A percentile compares a stretch with the other conserved stretches of the same genome.
phyloP scores from a whole-genome alignment of 768 basidiomycete genomes.

The Suillus cothurnatus region DNA sequence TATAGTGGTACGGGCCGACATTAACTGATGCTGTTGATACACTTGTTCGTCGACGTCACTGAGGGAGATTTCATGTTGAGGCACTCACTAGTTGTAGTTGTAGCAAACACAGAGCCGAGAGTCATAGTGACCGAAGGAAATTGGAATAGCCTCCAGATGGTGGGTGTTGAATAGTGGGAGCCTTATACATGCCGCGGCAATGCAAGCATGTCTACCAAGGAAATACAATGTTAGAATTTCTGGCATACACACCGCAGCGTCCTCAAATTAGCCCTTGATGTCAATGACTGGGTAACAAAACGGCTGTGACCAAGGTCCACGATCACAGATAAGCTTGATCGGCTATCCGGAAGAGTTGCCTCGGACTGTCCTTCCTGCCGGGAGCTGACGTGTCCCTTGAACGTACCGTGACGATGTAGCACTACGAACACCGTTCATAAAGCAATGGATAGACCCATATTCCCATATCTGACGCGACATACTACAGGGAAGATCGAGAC shows the following conservation, averaged over 20 bases:
- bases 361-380: not conserved
- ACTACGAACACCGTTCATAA: not conserved
- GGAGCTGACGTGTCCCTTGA: not conserved
- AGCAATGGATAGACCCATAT: not conserved
- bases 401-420: not conserved
- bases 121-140: not conserved
- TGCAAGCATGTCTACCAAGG: not conserved
- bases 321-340: not conserved
- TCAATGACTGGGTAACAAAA: not conserved
- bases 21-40: not conserved
- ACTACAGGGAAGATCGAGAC: not conserved
- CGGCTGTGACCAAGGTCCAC: not conserved
- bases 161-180: not conserved
- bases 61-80: not conserved
- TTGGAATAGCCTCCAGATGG: not conserved
- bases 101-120: not conserved
- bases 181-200: not conserved
- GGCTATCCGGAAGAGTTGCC: not conserved
- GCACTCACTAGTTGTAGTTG: not conserved
- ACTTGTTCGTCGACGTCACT: not conserved
- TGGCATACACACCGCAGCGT: not conserved
- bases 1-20: slow-evolving; percentile 38
- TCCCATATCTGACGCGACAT: not conserved
- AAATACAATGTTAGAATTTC: not conserved
- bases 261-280: not conserved